Evolutionary conservation across 2,329 filamentous ascomycete genomes (phyloP).

Genomic region (Byssothecium circinans): DNA sequence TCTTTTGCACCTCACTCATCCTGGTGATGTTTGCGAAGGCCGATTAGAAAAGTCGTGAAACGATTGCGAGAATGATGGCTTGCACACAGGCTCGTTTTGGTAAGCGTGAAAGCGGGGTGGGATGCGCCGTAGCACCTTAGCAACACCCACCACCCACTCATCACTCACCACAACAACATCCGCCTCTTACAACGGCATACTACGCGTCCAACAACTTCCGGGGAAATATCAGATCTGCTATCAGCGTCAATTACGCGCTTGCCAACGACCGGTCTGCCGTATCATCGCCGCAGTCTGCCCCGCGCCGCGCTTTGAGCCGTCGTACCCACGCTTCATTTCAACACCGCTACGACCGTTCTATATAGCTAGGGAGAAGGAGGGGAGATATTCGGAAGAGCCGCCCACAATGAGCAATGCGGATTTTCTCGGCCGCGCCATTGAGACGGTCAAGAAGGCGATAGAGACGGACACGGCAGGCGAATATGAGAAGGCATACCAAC

Average conservation of each 20-base stretch:
- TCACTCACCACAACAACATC: background rate
- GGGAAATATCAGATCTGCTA: no score
- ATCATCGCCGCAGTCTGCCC: background rate
- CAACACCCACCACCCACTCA: constrained; percentile 5
- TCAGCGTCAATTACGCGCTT: no score
- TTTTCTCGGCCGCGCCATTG: constrained; percentile 94
- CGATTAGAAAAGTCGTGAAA: no score
- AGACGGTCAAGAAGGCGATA: constrained; percentile 96
- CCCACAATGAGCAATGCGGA: constrained; percentile 85
- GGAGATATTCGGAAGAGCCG: background rate
- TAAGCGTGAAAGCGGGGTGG: constrained; percentile 12
- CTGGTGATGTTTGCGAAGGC: no score
- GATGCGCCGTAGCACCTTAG: constrained; percentile 7
- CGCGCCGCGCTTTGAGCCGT: no score
- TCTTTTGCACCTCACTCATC: constrained; percentile 66
- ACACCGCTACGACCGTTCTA: no score
- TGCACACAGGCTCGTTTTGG: background rate
- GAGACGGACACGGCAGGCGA: constrained; percentile 93
- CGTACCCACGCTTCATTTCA: no score
- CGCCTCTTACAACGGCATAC: no score
- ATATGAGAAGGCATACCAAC: constrained; percentile 95
- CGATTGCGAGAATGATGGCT: no score
- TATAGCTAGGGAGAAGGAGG: background rate
- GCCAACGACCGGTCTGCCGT: no score
- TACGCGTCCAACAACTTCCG: no score